These are phyloP conservation scores for Kodamaea neixiangensis DNA, from an alignment of 805 yeast species.

Conservation along the genomic window DNA sequence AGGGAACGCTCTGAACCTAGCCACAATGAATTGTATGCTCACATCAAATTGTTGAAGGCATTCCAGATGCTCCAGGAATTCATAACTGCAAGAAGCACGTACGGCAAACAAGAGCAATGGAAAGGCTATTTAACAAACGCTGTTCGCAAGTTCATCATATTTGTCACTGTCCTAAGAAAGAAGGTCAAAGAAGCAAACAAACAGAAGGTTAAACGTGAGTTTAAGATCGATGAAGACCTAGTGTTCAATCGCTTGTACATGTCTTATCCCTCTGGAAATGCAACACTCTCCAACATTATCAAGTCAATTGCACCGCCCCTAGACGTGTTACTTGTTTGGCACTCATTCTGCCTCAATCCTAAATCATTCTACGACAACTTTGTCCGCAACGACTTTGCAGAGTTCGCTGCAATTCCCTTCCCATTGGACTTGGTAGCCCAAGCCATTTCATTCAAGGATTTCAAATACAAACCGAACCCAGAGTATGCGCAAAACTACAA, in stretches of 20 bases:
- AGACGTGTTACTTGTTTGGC: conserved; percentile 28
- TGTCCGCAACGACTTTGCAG: conserved; percentile 16
- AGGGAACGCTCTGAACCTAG: too few species aligned
- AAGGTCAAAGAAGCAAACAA: background rate
- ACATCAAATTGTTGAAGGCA: conserved; percentile 24
- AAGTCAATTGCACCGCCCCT: conserved; percentile 19
- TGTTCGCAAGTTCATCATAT: conserved; percentile 21
- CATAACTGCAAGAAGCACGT: background rate
- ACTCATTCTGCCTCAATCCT: conserved; percentile 23
- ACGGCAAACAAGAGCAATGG: conserved; percentile 17
- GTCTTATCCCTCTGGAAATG: too few species aligned
- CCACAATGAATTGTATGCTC: conserved; percentile 18
- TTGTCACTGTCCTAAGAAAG: conserved; percentile 17
- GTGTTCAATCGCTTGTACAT: too few species aligned
- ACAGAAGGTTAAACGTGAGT: too few species aligned
- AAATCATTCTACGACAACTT: conserved; percentile 17
- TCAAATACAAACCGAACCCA: conserved; percentile 13
- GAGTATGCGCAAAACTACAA: conserved; percentile 3
- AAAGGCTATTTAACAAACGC: conserved; percentile 24
- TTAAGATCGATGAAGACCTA: background rate
- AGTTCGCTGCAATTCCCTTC: conserved; percentile 19
- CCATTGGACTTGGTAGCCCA: conserved; percentile 17
- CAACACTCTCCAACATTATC: too few species aligned
- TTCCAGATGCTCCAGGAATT: conserved; percentile 18
- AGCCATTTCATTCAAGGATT: conserved; percentile 14